Conservation (phyloP, 2,329 filamentous ascomycete genomes). For the Gnomoniopsis sp. region DNA sequence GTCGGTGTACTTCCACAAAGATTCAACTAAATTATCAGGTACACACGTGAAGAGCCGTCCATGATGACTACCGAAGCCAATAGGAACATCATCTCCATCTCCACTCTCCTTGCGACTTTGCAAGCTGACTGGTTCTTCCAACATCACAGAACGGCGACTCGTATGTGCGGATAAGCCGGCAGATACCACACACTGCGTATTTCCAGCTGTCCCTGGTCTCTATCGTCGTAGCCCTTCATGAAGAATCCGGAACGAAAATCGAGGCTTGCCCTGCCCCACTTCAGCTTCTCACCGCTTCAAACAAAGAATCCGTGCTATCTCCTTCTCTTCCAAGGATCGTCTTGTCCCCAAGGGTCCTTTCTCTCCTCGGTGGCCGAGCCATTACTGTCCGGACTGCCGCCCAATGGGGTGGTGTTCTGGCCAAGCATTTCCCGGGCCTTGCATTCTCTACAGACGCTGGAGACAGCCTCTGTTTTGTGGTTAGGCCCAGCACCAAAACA, state of each 20-base stretch:
- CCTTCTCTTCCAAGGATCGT: conserved; percentile 21
- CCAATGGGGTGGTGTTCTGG: not conserved
- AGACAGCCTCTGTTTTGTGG: conserved; percentile 19
- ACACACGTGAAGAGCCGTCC: no score
- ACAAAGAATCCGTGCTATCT: not conserved
- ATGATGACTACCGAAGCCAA: no score
- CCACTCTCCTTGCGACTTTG: no score
- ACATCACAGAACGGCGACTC: no score
- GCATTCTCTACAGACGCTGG: conserved; percentile 23
- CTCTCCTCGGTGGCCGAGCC: not conserved
- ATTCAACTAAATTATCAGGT: no score
- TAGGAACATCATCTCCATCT: no score
- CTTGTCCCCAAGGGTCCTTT: conserved; percentile 19
- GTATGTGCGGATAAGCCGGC: no score
- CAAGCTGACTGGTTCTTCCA: no score
- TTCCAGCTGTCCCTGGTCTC: no score
- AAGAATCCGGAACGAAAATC: not conserved
- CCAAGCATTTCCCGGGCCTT: conserved; percentile 8
- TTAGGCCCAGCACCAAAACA: conserved; percentile 24
- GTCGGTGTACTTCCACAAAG: no score
- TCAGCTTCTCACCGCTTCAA: not conserved
- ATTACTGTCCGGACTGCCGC: conserved; percentile 15
- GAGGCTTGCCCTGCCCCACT: not conserved
- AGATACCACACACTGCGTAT: no score
- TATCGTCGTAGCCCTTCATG: no score